Evolutionary conservation across 169 alveolate genomes (phyloP).

Genomic region (Plasmodium inui): DNA sequence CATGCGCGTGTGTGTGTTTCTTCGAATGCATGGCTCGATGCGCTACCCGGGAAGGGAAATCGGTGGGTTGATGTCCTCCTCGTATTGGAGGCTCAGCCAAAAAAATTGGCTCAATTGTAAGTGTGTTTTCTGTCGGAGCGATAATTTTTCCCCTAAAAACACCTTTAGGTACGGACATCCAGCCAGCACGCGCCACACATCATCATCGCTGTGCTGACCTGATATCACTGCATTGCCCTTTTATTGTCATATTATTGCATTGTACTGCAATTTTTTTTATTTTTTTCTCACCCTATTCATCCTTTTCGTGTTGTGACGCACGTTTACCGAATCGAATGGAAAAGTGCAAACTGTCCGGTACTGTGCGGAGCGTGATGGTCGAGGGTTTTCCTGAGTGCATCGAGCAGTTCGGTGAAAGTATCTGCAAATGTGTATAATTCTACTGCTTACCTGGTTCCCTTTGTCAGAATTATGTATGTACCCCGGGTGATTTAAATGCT

Average conservation of each 20-base stretch:
- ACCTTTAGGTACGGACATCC: background rate
- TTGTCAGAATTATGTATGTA: background rate
- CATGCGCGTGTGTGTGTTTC: background rate
- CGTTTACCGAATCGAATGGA: background rate
- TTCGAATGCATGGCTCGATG: background rate
- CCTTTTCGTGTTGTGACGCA: background rate
- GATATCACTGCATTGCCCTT: background rate
- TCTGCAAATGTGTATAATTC: background rate
- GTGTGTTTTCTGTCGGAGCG: background rate
- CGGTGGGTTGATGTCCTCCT: background rate
- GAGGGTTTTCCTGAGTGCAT: background rate
- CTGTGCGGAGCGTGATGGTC: background rate
- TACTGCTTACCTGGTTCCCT: background rate
- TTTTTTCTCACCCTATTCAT: background rate
- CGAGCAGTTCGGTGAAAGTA: background rate
- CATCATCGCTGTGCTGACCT: background rate
- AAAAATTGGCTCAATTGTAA: background rate
- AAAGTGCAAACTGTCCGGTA: background rate
- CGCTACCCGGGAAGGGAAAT: background rate
- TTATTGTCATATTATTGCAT: background rate
- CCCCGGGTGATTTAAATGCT: background rate
- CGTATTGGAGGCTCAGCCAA: background rate
- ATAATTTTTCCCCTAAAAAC: background rate
- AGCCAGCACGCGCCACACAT: background rate
- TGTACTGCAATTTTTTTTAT: background rate